These are phyloP conservation scores for Macrophomina tecta DNA, from an alignment of 2,329 filamentous ascomycete species.

Conservation along the genomic window DNA sequence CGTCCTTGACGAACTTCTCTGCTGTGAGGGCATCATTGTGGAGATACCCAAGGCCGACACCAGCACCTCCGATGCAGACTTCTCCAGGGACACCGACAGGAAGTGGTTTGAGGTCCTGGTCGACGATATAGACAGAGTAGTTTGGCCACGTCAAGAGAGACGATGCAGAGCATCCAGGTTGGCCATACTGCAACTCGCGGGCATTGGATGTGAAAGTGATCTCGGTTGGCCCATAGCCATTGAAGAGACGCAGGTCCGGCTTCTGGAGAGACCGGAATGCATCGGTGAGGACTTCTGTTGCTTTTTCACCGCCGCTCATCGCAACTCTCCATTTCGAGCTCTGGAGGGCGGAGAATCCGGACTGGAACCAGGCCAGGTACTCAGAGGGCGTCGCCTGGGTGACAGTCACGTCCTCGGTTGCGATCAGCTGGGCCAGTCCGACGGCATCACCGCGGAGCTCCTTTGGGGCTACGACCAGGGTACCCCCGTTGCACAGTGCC, in stretches of 20 bases:
- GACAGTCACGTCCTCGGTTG: slow-evolving; percentile 43
- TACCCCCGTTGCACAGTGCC: slow-evolving; percentile 50
- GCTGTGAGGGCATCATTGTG: slow-evolving; percentile 33
- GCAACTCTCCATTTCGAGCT: slow-evolving; percentile 40
- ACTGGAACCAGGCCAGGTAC: slow-evolving; percentile 39
- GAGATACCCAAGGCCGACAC: slow-evolving; percentile 46
- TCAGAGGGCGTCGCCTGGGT: slow-evolving; percentile 53
- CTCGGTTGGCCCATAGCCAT: slow-evolving; percentile 35
- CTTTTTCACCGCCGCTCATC: slow-evolving; percentile 34
- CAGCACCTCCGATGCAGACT: slow-evolving; percentile 49
- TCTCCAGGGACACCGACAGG: slow-evolving; percentile 53
- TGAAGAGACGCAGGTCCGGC: slow-evolving; percentile 26
- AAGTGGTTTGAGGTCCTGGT: slow-evolving; percentile 44
- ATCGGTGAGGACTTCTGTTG: slow-evolving; percentile 9
- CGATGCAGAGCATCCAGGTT: too few species aligned
- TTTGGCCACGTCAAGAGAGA: slow-evolving; percentile 41
- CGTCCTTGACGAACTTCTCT: slow-evolving; percentile 31
- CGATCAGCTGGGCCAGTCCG: slow-evolving; percentile 46
- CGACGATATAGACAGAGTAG: slow-evolving; percentile 48
- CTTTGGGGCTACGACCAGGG: slow-evolving; percentile 43
- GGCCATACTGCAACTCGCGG: not conserved
- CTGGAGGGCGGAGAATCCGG: slow-evolving; percentile 31
- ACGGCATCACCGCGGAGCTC: slow-evolving; percentile 42
- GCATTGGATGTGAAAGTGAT: not conserved
- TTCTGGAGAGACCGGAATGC: slow-evolving; percentile 24